These are phyloP conservation scores for Rhizopogon rudus DNA, from an alignment of 768 basidiomycete species.

Conservation along the genomic window DNA sequence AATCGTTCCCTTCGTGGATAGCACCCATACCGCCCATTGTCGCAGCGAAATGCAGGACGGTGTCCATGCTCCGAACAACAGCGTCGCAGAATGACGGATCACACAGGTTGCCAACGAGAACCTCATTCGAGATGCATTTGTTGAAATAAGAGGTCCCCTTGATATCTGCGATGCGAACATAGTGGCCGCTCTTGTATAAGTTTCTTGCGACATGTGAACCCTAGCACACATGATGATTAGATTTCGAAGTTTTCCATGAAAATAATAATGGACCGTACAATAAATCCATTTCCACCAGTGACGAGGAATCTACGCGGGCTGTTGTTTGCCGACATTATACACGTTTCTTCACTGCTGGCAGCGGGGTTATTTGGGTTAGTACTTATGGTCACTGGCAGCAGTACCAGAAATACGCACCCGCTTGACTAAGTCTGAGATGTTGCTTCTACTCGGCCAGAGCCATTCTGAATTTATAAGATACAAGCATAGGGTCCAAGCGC, in stretches of 20 bases:
- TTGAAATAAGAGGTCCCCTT: conserved; percentile 16
- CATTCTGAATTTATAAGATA: no score
- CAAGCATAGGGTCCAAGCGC: no score
- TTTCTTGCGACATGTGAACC: conserved; percentile 46
- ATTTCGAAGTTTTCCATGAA: conserved; percentile 1
- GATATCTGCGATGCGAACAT: conserved; percentile 43
- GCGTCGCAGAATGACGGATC: conserved; percentile 34
- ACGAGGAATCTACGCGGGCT: conserved; percentile 28
- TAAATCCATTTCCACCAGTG: conserved; percentile 50
- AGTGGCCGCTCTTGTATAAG: conserved; percentile 26
- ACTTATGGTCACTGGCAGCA: background rate
- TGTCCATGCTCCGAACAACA: conserved; percentile 35
- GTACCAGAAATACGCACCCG: background rate
- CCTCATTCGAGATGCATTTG: conserved; percentile 28
- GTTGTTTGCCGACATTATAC: background rate
- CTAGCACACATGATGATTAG: conserved; percentile 20
- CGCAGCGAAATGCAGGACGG: conserved; percentile 54
- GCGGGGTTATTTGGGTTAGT: no score
- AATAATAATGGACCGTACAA: conserved; percentile 29
- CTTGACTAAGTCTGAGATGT: background rate
- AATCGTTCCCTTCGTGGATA: conserved; percentile 48
- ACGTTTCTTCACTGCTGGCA: background rate
- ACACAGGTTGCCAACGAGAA: conserved; percentile 41
- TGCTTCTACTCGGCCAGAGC: no score
- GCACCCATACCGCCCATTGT: conserved; percentile 65